These are phyloP conservation scores for Gaultheria prostrata DNA, from an alignment of 148 eudicot species.

Conservation along the genomic window DNA sequence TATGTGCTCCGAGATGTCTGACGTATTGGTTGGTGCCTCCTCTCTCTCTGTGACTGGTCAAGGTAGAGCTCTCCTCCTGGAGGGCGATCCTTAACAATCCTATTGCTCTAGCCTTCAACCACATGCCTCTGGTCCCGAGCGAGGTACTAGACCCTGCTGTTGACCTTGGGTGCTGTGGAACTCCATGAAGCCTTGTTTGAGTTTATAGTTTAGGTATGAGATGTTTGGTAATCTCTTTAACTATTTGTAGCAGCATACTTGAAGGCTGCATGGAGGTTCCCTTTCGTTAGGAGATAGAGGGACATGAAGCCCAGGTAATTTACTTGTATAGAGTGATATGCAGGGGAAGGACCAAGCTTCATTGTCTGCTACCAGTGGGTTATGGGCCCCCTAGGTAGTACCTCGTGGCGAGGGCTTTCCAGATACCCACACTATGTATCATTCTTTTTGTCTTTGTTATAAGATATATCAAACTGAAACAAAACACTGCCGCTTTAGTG, in stretches of 20 bases:
- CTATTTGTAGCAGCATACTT: neutral
- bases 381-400: neutral
- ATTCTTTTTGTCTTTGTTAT: neutral
- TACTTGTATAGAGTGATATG: neutral
- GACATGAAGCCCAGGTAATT: neutral
- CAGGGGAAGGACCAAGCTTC: neutral
- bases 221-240: neutral
- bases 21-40: neutral
- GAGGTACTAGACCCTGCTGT: neutral
- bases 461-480: neutral
- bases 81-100: neutral
- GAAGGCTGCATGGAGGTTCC: conserved; percentile 1
- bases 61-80: neutral
- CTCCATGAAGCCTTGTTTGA: too few relatives aligned
- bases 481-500: neutral
- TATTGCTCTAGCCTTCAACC: neutral
- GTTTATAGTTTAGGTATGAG: too few relatives aligned
- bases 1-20: neutral
- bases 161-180: too few relatives aligned
- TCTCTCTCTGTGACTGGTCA: too few relatives aligned
- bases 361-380: neutral
- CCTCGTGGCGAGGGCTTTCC: neutral
- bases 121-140: neutral
- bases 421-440: neutral
- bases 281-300: neutral